Evolutionary conservation across 2,329 filamentous ascomycete genomes (phyloP).

Genomic region (Fusarium subtropicale): DNA sequence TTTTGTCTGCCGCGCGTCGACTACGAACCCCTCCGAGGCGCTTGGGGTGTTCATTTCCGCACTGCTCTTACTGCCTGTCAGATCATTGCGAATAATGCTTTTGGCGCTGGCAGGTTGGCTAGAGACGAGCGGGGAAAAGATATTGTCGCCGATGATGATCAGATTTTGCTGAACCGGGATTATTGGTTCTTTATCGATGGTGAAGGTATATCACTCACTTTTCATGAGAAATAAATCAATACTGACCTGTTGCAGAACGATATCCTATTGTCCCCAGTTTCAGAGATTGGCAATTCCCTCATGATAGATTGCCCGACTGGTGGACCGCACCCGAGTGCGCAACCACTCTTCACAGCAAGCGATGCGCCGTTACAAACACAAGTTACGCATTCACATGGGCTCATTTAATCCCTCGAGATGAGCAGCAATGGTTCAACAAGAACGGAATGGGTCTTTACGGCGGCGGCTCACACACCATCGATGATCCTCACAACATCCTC

Average conservation of each 20-base stretch:
- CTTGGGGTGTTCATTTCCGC: conserved; percentile 26
- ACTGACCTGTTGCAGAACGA: conserved; percentile 21
- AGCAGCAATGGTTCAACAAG: conserved; percentile 36
- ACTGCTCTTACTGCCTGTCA: conserved; percentile 35
- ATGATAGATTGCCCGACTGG: conserved; percentile 30
- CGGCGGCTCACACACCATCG: conserved; percentile 31
- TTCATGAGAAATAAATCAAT: accelerated
- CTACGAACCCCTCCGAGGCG: background rate
- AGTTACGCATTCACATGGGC: conserved; percentile 39
- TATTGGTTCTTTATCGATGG: conserved; percentile 40
- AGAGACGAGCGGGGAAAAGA: conserved; percentile 27
- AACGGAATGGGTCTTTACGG: conserved; percentile 39
- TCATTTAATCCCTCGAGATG: conserved; percentile 32
- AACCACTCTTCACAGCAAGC: conserved; percentile 3
- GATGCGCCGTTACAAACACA: conserved; percentile 37
- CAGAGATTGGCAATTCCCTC: conserved; percentile 39
- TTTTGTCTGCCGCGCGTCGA: conserved; percentile 39
- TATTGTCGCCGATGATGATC: conserved; percentile 1
- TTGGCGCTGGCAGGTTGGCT: conserved; percentile 14
- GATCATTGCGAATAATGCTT: conserved; percentile 37
- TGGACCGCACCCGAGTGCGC: conserved; percentile 16
- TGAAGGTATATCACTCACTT: conserved; percentile 9
- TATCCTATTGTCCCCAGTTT: conserved; percentile 36
- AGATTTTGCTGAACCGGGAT: conserved; percentile 25
- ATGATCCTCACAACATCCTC: conserved; percentile 34